These are phyloP conservation scores for Russula earlei DNA, from an alignment of 768 basidiomycete genomes.

Conservation along the genomic window DNA sequence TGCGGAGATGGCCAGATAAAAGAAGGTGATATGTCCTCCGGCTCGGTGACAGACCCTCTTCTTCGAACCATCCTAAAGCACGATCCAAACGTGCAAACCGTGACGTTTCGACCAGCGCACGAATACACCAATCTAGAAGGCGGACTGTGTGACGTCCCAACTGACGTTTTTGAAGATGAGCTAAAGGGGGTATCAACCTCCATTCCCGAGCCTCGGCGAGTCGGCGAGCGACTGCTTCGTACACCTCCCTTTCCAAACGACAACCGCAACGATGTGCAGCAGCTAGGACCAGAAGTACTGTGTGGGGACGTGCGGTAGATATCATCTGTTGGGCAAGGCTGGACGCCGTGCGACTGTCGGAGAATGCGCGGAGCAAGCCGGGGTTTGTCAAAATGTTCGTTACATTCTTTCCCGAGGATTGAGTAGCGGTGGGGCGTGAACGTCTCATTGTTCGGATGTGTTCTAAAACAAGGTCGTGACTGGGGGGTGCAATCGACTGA, in stretches of 20 bases:
- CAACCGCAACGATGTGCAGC: slow-evolving; percentile 43
- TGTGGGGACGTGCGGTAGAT: slow-evolving; percentile 25
- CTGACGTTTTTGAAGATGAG: slow-evolving; percentile 40
- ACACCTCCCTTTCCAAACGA: slow-evolving; percentile 42
- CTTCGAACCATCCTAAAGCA: slow-evolving; percentile 43
- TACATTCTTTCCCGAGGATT: background rate
- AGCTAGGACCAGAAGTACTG: slow-evolving; percentile 37
- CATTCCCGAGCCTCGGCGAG: slow-evolving; percentile 42
- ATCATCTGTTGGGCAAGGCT: slow-evolving; percentile 7
- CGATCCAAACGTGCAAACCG: slow-evolving; percentile 34
- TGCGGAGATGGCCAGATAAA: slow-evolving; percentile 57
- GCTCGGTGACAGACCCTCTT: slow-evolving; percentile 37
- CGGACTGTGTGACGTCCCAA: slow-evolving; percentile 41
- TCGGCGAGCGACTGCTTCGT: slow-evolving; percentile 45
- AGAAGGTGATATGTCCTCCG: slow-evolving; percentile 63
- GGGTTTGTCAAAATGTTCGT: background rate
- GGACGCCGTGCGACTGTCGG: slow-evolving; percentile 17
- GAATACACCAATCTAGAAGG: slow-evolving; percentile 63
- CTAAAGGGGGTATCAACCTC: slow-evolving; percentile 39
- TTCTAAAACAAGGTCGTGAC: background rate
- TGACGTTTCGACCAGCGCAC: slow-evolving; percentile 48
- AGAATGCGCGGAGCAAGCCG: background rate
- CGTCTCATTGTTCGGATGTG: background rate
- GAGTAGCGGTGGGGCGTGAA: background rate
- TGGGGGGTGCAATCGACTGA: background rate